These are phyloP conservation scores for Bonia amplexicaulis DNA, from an alignment of 176 grass and related monocot species.

Conservation along the genomic window DNA sequence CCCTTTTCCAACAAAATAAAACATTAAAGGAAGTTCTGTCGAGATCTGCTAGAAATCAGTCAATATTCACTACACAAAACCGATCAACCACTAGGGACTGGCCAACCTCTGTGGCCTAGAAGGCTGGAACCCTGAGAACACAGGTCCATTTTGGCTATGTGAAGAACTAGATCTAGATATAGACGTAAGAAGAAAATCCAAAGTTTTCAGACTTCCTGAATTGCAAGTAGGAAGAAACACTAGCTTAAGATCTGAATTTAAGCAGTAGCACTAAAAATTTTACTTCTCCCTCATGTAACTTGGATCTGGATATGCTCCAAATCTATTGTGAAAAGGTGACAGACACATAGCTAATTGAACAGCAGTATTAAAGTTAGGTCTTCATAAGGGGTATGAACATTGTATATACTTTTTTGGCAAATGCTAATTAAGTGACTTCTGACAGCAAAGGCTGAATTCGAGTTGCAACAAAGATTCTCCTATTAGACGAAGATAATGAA, in stretches of 20 bases:
- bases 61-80: background rate
- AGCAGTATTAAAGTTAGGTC: background rate
- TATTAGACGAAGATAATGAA: background rate
- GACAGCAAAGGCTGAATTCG: background rate
- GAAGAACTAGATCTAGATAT: background rate
- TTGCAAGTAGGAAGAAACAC: background rate
- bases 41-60: background rate
- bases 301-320: background rate
- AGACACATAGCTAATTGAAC: background rate
- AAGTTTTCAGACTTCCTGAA: background rate
- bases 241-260: background rate
- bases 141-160: background rate
- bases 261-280: background rate
- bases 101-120: too few relatives aligned
- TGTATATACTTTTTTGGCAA: background rate
- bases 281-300: background rate
- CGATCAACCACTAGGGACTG: background rate
- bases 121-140: too few relatives aligned
- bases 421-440: background rate
- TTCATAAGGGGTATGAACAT: background rate
- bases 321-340: background rate
- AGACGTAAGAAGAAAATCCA: background rate
- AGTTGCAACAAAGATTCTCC: background rate
- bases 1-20: background rate
- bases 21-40: background rate